These are phyloP conservation scores for Pythium aristosporum DNA, from an alignment of 352 stramenopile genomes.

Conservation along the genomic window DNA sequence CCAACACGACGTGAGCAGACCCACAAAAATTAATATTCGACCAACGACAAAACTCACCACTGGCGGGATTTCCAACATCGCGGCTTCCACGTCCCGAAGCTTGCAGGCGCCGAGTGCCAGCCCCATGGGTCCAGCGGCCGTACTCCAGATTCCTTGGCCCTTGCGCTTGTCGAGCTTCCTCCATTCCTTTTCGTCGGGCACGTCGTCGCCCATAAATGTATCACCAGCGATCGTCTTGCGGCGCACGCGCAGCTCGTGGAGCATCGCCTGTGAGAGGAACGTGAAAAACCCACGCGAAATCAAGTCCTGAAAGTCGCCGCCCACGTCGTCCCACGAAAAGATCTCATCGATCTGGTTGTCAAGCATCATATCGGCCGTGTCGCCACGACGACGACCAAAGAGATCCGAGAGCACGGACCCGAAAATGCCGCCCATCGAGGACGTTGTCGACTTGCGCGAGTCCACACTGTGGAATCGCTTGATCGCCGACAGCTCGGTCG, in stretches of 20 bases:
- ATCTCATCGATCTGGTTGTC: conserved; percentile 46
- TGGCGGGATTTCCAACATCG: conserved; percentile 64
- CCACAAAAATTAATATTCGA: not conserved
- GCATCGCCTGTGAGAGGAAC: conserved; percentile 43
- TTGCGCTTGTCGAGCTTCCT: conserved; percentile 42
- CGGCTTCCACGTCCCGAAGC: conserved; percentile 57
- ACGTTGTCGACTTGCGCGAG: conserved; percentile 34
- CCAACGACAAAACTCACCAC: conserved; percentile 25
- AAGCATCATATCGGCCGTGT: conserved; percentile 46
- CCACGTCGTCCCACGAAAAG: conserved; percentile 73
- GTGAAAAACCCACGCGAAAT: conserved; percentile 71
- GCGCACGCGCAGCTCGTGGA: conserved; percentile 40
- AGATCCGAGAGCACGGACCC: conserved; percentile 66
- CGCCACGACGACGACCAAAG: conserved; percentile 58
- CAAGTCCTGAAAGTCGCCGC: conserved; percentile 54
- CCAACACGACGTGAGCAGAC: not conserved
- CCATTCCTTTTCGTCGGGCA: conserved; percentile 29
- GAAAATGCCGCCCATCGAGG: conserved; percentile 38
- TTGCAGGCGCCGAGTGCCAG: conserved; percentile 57
- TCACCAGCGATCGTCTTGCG: conserved; percentile 27
- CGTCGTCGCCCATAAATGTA: conserved; percentile 13
- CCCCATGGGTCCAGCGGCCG: conserved; percentile 49
- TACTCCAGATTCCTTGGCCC: conserved; percentile 68
- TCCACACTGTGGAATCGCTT: conserved; percentile 61
- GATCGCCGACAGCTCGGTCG: not conserved